phyloP scores from a whole-genome alignment of 2,329 filamentous ascomycete genomes.

The Biscogniauxia sp. region DNA sequence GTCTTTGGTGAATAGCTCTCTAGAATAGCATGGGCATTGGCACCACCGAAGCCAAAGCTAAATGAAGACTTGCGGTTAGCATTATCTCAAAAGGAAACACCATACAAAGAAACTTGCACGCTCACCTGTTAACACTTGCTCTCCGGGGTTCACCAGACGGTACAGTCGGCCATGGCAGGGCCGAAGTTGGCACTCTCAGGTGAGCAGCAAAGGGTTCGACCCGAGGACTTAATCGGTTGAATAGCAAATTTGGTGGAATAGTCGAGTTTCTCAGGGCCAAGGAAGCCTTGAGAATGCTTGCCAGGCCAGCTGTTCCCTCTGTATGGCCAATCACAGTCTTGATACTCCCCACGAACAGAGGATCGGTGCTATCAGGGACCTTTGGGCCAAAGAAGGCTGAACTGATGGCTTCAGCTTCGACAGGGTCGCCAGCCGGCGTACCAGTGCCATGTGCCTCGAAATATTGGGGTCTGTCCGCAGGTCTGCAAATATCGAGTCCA shows the following conservation, averaged over 20 bases:
- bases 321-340: slow-evolving; percentile 15
- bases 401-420: slow-evolving; percentile 23
- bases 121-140: slow-evolving; percentile 6
- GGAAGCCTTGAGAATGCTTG: slow-evolving; percentile 12
- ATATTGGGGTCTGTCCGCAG: slow-evolving; percentile 21
- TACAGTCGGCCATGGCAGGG: slow-evolving; percentile 4
- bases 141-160: not conserved
- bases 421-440: slow-evolving; percentile 26
- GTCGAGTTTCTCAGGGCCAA: slow-evolving; percentile 1
- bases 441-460: slow-evolving; percentile 32
- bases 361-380: not conserved
- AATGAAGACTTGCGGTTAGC: slow-evolving; percentile 1
- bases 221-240: slow-evolving; percentile 3
- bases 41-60: slow-evolving; percentile 15
- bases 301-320: slow-evolving; percentile 11
- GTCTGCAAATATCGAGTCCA: slow-evolving; percentile 4
- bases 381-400: slow-evolving; percentile 6
- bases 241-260: slow-evolving; percentile 15
- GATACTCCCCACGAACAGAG: slow-evolving; percentile 9
- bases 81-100: not conserved
- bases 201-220: slow-evolving; percentile 4
- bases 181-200: not conserved
- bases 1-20: slow-evolving; percentile 10
- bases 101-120: not conserved
- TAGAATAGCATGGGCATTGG: slow-evolving; percentile 16